Evolutionary conservation across 2,329 filamentous ascomycete genomes (phyloP), one percentile per base, ranked within the genome.

Genomic region (Ceratocystis albifundus): DNA sequence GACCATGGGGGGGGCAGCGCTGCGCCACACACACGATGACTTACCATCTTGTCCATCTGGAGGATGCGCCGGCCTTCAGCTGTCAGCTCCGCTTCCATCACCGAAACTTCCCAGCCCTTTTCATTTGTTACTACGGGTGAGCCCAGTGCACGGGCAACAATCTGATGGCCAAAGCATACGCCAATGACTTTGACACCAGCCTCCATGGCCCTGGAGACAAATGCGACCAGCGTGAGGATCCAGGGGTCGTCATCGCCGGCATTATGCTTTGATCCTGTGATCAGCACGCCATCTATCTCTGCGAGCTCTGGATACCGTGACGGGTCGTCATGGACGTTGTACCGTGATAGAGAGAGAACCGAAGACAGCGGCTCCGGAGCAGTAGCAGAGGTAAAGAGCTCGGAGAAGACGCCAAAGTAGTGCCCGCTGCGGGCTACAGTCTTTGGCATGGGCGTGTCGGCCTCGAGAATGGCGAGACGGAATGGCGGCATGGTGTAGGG

Each of bases 81-180:
- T 3, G 85, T 89, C 73, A 95, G 77, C 68, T 84, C 75, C 50
- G 93, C 79, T 32, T 85, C 81, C 28, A 83, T 83, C 2, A 94
- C 90, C 62, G 87, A 85, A n/a, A 89, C 77, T 76, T 96, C 91
- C 91, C 90, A 96, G 1, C 89, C 90, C 22, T 77, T 74, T 28
- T 84, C 80, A 73, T 84, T 89, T 65, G 84, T 77, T 45, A 80
- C 85, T 1, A 95, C 88, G 70, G 83, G 81, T 22, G 77, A 81
- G 2, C 85, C 88, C 70, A 92, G 73, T 0, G 89, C 88, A 64
- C 90, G 80, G 0, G 83, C 89, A 55, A 94, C 77, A 71, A 96
- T 91, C 77, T 96, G 90, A 74, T 95, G 90, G 4, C 90, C 90
- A 74, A 93, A 96, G 75, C 90, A 96, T 17, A 94, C 81, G 10